Evolutionary conservation across 1,284 basidiomycete species (phyloP), one percentile per base, ranked within the genome.

Genomic region (Tilletiaria anomala): DNA sequence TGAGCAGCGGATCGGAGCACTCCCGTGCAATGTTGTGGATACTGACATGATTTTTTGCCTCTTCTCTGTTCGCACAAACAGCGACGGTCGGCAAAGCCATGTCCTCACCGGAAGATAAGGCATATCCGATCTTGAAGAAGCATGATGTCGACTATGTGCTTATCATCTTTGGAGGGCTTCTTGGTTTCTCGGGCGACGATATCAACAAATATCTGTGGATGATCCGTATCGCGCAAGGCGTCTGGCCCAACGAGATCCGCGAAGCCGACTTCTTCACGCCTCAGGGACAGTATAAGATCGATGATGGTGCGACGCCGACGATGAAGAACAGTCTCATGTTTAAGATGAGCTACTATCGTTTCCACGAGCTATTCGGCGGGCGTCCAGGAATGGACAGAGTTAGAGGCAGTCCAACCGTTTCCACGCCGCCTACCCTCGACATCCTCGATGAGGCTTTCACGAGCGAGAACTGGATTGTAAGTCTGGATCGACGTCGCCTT

Each of bases 91-190:
- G 26, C 10, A 8, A n/a, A n/a, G 89, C 88, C 47, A 97, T 99
- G 93, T 81, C 86, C 4, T 83, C 82, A 42, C 70, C 76, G 44
- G 93, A 99, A 70, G 91, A 96, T 54, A 79, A 85, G 34, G 87
- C 93, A 1, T 97, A 96, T 70, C 89, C 89, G 3, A 94, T 97
- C 65, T 75, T 97, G 45, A 78, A 84, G 51, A 83, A 93, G 70
- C 93, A 99, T 69, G 93, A 99, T 63, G 93, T 97, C 42, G 86
- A 91, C 68, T 97, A 99, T 64, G 80, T 99, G 35, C 79, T 99
- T 42, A 76, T 97, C 70, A 94, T 99, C 70, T 97, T 96, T 68
- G 91, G 93, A 39, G 91, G 88, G 24, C 73, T 99, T 34, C 74
- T 97, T 42, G 93, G 91, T 14, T 99, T 94, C 71, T 89, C 85